These are phyloP conservation scores for Trichoderma breve DNA, from an alignment of 2,329 filamentous ascomycete genomes.

Conservation along the genomic window DNA sequence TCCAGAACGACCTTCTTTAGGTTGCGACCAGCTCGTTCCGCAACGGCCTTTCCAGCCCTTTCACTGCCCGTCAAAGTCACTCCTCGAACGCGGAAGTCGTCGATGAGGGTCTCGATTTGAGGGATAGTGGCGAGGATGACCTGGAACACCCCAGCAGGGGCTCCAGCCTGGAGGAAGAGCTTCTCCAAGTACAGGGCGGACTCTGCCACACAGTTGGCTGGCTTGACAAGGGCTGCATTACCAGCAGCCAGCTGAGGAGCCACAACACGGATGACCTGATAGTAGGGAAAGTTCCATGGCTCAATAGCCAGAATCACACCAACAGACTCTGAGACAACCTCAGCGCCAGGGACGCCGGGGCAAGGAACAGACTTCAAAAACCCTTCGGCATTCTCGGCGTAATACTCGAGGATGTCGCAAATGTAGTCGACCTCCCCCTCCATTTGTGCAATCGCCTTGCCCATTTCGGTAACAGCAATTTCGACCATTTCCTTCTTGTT, in stretches of 20 bases:
- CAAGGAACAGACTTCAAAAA: background rate
- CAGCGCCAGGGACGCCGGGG: background rate
- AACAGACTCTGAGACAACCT: background rate
- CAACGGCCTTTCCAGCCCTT: conserved; percentile 58
- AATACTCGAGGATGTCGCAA: background rate
- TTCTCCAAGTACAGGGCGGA: conserved; percentile 59
- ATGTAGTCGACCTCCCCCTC: background rate
- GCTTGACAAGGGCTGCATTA: conserved; percentile 67
- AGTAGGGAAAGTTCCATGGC: conserved; percentile 76
- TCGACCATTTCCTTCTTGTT: conserved; percentile 5
- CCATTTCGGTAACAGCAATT: conserved; percentile 2
- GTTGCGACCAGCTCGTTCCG: conserved; percentile 48
- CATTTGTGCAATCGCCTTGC: background rate
- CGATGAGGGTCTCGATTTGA: conserved; percentile 34
- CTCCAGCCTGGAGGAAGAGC: conserved; percentile 67
- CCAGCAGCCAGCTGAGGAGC: conserved; percentile 65
- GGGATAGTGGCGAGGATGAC: conserved; percentile 49
- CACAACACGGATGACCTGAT: conserved; percentile 76
- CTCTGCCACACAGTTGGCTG: conserved; percentile 68
- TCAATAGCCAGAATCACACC: conserved; percentile 51
- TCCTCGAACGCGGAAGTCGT: conserved; percentile 8
- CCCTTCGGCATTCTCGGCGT: background rate
- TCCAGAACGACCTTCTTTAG: conserved; percentile 74
- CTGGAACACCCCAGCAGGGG: conserved; percentile 66
- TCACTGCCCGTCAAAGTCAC: conserved; percentile 13